These are phyloP conservation scores for Hypoxylon sp. DNA, from an alignment of 2,329 filamentous ascomycete species.

Conservation along the genomic window DNA sequence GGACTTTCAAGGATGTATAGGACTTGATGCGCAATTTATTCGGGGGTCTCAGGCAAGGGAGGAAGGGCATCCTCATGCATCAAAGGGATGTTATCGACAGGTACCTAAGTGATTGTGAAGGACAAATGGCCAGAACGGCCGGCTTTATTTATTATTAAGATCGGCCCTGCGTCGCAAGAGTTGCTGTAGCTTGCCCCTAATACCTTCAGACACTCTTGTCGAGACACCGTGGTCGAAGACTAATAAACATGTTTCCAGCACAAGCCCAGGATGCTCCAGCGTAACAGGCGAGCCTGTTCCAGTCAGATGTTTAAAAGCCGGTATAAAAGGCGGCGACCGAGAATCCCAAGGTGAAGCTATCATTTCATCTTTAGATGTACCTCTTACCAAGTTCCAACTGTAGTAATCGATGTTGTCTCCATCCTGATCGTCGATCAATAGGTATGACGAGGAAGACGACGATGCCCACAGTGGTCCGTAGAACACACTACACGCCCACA, in stretches of 20 bases:
- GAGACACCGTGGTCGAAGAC: slow-evolving; percentile 15
- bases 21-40: too few species aligned
- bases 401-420: slow-evolving; percentile 6
- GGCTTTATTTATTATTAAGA: slow-evolving; percentile 4
- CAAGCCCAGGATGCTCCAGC: slow-evolving; percentile 11
- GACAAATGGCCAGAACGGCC: too few species aligned
- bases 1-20: slow-evolving; percentile 3
- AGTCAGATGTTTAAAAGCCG: slow-evolving; percentile 11
- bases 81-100: background rate
- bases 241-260: slow-evolving; percentile 15
- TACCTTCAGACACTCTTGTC: slow-evolving; percentile 18
- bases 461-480: slow-evolving; percentile 10
- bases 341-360: slow-evolving; percentile 2
- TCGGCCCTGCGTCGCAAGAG: slow-evolving; percentile 12
- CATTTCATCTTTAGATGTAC: slow-evolving; percentile 8
- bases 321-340: slow-evolving; percentile 1
- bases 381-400: slow-evolving; percentile 10
- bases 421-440: slow-evolving; percentile 14
- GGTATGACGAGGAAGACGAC: background rate
- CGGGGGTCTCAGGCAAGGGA: too few species aligned
- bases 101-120: background rate
- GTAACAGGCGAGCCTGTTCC: slow-evolving; percentile 7
- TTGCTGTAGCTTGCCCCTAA: slow-evolving; percentile 14
- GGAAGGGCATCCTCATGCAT: background rate
- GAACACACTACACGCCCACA: slow-evolving; percentile 20